Base-by-base conservation (phyloP, 2,329 filamentous ascomycete genomes). In the Aspergillus glaucus region DNA sequence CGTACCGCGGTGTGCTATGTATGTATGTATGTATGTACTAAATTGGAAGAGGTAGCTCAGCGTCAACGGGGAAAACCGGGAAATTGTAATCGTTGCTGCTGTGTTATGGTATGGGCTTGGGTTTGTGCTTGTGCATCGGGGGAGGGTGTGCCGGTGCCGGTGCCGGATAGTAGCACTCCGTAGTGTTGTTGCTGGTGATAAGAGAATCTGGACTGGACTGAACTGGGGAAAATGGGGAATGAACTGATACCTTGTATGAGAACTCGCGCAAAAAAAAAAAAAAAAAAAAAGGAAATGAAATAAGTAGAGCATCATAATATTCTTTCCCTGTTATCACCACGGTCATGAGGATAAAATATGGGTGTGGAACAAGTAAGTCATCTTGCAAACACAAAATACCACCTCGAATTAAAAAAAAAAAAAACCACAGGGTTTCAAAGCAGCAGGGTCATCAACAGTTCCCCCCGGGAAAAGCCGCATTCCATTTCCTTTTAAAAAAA, bases 271-370 rank as follows among this genome's bases (percentile, higher is more conserved):
- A 14, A 41, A 41, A 3, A n/a, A 19, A 40, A 9, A 36, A 10
- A 44, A 49, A 26, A 32, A 40, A 51, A 44, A 47, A 21, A 39
- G 30, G 26, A n/a, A 45, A 37, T 12, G 26, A 30, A 30, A 30
- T 30, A 30, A 46, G 21, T 47, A 41, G 39, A 41, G 14, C 34
- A 7, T 36, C 34, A 36, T 41, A 17, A 44, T 17, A 48, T 26
- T 40, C 14, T 36, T 44, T 45, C 45, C 45, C 41, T 50, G 40
- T 46, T 36, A 50, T 47, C 41, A 43, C 50, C 50, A 52, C 50
- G 43, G 45, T 43, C 45, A 50, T 53, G 51, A 50, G 45, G 50
- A 49, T 41, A 36, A 17, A 9, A 36, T 17, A 30, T 30, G 26
- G 26, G 26, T 30, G 26, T 30, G 26, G 26, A 30, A 30, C 26